Conservation (phyloP, 139 green algal species). For the Eudorina sp. region DNA sequence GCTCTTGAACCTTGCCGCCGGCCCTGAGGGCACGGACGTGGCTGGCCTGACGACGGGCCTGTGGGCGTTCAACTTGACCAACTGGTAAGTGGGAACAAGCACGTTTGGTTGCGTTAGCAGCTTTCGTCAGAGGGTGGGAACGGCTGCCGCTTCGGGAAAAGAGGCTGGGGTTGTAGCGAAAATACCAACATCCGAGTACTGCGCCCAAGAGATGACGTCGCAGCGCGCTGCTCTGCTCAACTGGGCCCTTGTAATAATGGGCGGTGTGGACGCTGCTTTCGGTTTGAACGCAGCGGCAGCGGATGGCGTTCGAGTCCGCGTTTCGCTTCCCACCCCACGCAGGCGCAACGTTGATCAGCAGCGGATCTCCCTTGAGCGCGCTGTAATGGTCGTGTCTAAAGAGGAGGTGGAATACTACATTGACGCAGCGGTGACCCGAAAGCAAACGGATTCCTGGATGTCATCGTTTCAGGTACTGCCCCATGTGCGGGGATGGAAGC, state of each 20-base stretch:
- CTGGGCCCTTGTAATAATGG: too few species aligned
- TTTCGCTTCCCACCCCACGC: too few species aligned
- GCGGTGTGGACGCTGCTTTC: too few species aligned
- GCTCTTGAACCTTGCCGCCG: neutral
- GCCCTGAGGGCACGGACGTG: neutral
- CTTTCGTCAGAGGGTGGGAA: neutral
- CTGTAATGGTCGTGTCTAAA: neutral
- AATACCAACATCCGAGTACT: too few species aligned
- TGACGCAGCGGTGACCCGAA: neutral
- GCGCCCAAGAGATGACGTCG: too few species aligned
- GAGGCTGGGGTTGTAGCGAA: too few species aligned
- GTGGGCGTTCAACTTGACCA: constrained; percentile 38
- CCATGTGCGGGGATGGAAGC: too few species aligned
- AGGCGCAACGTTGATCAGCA: constrained; percentile 8
- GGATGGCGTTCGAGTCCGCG: too few species aligned
- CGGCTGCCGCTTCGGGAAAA: too few species aligned
- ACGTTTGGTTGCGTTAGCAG: neutral
- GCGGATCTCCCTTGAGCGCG: neutral
- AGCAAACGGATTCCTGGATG: constrained; percentile 5
- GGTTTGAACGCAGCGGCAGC: too few species aligned
- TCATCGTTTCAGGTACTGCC: constrained; percentile 7
- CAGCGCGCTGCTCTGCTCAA: too few species aligned
- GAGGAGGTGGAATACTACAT: constrained; percentile 24
- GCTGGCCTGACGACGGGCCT: neutral
- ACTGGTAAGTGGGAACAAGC: constrained; percentile 24